Conservation (phyloP, 257 asterid species). For the Nicotiana sylvestris region DNA sequence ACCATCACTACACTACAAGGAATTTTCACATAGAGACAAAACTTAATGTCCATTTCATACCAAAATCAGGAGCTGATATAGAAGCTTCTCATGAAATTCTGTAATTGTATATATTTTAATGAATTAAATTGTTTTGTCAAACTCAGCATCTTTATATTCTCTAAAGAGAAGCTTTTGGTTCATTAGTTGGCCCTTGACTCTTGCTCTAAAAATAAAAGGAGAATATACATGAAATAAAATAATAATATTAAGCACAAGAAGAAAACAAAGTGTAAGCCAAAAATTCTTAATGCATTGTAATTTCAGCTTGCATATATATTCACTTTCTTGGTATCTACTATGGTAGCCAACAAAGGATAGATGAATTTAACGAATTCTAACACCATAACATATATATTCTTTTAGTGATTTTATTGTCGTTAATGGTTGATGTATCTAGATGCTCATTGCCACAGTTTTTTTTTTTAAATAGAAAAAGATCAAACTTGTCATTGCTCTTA, state of each 20-base stretch:
- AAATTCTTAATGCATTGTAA: constrained; percentile 5
- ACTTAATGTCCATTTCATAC: background rate
- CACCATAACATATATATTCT: background rate
- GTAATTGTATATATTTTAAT: background rate
- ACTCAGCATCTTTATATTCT: background rate
- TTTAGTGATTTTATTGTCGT: too few relatives aligned
- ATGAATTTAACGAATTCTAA: background rate
- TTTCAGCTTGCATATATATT: background rate
- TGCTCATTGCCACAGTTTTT: too few relatives aligned
- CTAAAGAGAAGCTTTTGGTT: background rate
- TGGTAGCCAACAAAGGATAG: background rate
- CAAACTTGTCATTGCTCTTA: too few relatives aligned
- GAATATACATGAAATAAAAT: background rate
- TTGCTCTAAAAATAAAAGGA: background rate
- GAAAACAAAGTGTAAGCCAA: background rate
- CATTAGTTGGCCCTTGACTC: background rate
- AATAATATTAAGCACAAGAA: background rate
- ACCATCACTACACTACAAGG: background rate
- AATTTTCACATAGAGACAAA: background rate
- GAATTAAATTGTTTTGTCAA: background rate
- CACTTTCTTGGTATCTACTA: background rate
- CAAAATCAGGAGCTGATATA: background rate
- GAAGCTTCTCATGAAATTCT: background rate
- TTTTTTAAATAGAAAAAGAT: too few relatives aligned
- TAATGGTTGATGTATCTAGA: too few relatives aligned